Percentiles rank a stretch among this genome's conserved stretches.
phyloP scores from a whole-genome alignment of 495 filamentous ascomycete species.

The Podospora appendiculata region DNA sequence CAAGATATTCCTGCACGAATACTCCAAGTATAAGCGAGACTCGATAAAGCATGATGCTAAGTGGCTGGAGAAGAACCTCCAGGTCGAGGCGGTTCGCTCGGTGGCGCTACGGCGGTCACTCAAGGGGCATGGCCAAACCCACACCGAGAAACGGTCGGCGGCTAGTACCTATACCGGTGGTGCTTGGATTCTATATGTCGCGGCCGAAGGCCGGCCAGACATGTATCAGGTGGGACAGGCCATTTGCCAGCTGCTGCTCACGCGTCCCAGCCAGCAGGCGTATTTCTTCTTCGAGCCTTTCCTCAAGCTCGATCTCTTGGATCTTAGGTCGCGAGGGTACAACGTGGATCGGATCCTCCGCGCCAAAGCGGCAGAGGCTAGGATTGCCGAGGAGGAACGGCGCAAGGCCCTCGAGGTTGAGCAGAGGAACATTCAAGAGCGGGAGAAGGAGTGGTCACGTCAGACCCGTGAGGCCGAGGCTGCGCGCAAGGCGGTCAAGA shows the following conservation, averaged over 20 bases:
- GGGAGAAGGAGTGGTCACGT: slow-evolving; percentile 48
- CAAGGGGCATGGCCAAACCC: slow-evolving; percentile 54
- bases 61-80: slow-evolving; percentile 85
- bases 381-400: slow-evolving; percentile 74
- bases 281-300: slow-evolving; percentile 82
- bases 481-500: slow-evolving; percentile 20
- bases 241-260: slow-evolving; percentile 68
- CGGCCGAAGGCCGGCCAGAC: slow-evolving; percentile 53
- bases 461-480: slow-evolving; percentile 27
- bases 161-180: slow-evolving; percentile 32
- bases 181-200: slow-evolving; percentile 40
- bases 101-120: slow-evolving; percentile 70
- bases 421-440: slow-evolving; percentile 52
- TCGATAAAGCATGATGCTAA: slow-evolving; percentile 70
- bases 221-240: slow-evolving; percentile 84
- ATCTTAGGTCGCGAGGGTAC: slow-evolving; percentile 75
- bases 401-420: slow-evolving; percentile 73
- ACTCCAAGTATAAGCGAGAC: slow-evolving; percentile 48
- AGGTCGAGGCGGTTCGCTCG: slow-evolving; percentile 64
- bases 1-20: slow-evolving; percentile 79
- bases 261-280: slow-evolving; percentile 76
- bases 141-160: slow-evolving; percentile 62
- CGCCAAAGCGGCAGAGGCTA: slow-evolving; percentile 72
- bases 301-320: slow-evolving; percentile 64
- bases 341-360: slow-evolving; percentile 91